Percentiles rank a stretch among this genome's conserved stretches.
Evolutionary conservation across 2,329 filamentous ascomycete genomes (phyloP).

Genomic region (Biscogniauxia marginata): DNA sequence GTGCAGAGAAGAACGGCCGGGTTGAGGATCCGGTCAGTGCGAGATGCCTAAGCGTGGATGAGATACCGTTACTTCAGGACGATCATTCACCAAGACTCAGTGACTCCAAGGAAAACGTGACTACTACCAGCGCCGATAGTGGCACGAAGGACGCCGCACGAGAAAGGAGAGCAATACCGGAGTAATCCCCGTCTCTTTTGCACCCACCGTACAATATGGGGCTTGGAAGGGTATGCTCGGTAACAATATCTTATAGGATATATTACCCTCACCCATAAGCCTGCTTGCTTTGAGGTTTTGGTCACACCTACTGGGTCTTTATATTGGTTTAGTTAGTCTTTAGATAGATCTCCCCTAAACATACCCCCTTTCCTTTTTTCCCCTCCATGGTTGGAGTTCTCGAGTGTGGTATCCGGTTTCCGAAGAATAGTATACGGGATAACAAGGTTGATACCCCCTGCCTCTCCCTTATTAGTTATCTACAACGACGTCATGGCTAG

Average conservation of each 20-base stretch:
- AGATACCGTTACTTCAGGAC: conserved; percentile 56
- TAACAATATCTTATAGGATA: background rate
- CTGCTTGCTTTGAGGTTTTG: background rate
- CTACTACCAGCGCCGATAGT: conserved; percentile 43
- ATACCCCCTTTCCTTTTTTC: background rate
- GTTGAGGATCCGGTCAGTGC: conserved; percentile 29
- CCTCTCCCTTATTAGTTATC: background rate
- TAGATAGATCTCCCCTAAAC: background rate
- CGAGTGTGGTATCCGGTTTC: background rate
- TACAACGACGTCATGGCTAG: background rate
- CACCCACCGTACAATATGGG: background rate
- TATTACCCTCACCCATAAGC: background rate
- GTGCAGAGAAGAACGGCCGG: conserved; percentile 20
- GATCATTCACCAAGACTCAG: conserved; percentile 33
- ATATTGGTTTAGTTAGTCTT: background rate
- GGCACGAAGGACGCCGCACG: conserved; percentile 45
- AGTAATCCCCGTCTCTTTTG: background rate
- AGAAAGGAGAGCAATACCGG: conserved; percentile 40
- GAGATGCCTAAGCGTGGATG: conserved; percentile 43
- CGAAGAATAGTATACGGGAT: background rate
- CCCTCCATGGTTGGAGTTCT: background rate
- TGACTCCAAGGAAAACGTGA: conserved; percentile 14
- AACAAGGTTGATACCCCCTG: conserved; percentile 1
- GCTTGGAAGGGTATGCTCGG: background rate
- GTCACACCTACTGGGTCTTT: background rate